Percentiles rank a stretch among this genome's conserved stretches.
Conservation (phyloP, 257 asterid genomes). For the Capsicum baccatum region DNA sequence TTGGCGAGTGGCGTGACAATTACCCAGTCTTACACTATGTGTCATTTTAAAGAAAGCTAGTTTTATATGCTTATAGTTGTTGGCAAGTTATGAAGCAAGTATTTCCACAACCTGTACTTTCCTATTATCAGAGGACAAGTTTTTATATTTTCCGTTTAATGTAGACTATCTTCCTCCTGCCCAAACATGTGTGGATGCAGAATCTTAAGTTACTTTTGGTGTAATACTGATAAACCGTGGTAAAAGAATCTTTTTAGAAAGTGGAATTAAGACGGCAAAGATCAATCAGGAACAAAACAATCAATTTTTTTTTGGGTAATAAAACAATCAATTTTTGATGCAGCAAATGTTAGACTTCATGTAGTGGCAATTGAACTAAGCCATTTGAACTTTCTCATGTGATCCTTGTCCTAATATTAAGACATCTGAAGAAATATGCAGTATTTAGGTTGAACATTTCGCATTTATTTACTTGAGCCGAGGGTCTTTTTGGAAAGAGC, state of each 20-base stretch:
- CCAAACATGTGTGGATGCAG: not conserved
- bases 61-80: not conserved
- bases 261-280: not conserved
- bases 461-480: too few species aligned
- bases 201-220: not conserved
- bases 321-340: not conserved
- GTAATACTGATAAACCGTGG: conserved; percentile 17
- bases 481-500: too few species aligned
- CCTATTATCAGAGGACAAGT: not conserved
- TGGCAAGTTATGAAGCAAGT: not conserved
- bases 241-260: not conserved
- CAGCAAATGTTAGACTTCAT: not conserved
- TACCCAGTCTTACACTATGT: not conserved
- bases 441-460: not conserved
- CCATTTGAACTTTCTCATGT: not conserved
- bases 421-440: conserved; percentile 8
- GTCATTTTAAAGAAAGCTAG: not conserved
- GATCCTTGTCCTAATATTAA: not conserved
- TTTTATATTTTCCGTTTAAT: not conserved
- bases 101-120: not conserved
- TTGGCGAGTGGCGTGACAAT: not conserved
- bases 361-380: not conserved
- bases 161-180: not conserved
- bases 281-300: not conserved
- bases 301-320: not conserved